phyloP scores from a whole-genome alignment of 345 rosid species.

The Melastoma malabathricum region DNA sequence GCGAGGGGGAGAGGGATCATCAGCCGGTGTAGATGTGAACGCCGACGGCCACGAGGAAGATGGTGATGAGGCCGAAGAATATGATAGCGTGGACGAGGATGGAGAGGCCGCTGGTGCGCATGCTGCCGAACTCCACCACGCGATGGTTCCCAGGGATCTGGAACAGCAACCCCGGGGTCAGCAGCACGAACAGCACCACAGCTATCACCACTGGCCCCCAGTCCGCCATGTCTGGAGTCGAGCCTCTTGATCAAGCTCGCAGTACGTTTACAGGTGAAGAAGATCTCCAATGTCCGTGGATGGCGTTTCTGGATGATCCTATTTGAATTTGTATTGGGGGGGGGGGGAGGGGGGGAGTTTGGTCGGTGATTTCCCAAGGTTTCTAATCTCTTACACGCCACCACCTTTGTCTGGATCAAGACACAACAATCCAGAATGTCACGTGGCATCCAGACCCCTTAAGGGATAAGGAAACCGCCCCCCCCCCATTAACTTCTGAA shows the following conservation, averaged over 20 bases:
- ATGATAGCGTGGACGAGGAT: conserved; percentile 65
- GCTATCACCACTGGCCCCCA: conserved; percentile 94
- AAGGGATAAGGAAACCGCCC: too few species aligned
- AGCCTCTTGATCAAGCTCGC: background rate
- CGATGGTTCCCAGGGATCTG: conserved; percentile 65
- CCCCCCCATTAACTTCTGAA: too few species aligned
- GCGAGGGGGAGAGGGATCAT: background rate
- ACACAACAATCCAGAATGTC: too few species aligned
- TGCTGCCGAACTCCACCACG: conserved; percentile 47
- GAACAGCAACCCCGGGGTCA: conserved; percentile 70
- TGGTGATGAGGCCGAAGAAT: conserved; percentile 70
- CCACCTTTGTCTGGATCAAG: too few species aligned
- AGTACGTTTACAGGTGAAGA: too few species aligned
- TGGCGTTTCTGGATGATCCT: too few species aligned
- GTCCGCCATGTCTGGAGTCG: conserved; percentile 44
- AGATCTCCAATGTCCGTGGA: too few species aligned
- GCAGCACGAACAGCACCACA: conserved; percentile 63
- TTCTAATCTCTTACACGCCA: too few species aligned
- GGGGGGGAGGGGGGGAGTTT: too few species aligned
- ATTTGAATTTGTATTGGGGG: too few species aligned
- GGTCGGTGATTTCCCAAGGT: too few species aligned
- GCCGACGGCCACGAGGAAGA: conserved; percentile 57
- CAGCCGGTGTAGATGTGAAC: conserved; percentile 62
- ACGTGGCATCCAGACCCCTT: too few species aligned
- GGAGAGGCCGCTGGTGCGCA: conserved; percentile 67